Percentiles rank a stretch among this genome's conserved stretches.
Evolutionary conservation across 1,284 basidiomycete species (phyloP).

Genomic region (Boletus semigastroideus): DNA sequence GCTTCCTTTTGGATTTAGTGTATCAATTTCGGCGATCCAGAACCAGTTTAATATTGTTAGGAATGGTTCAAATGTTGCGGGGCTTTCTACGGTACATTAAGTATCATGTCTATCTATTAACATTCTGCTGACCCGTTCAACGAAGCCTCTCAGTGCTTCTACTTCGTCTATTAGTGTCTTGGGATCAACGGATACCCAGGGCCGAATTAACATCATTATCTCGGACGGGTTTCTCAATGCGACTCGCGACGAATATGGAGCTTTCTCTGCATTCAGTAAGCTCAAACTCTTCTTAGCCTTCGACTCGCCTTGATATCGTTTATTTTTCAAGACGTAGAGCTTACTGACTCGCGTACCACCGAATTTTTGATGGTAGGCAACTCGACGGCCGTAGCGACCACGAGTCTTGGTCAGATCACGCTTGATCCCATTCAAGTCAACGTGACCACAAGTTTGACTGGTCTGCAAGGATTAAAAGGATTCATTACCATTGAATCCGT

Average conservation of each 20-base stretch:
- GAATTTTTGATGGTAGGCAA: constrained; percentile 64
- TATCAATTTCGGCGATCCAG: constrained; percentile 64
- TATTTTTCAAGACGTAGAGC: constrained; percentile 45
- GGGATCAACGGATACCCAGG: constrained; percentile 57
- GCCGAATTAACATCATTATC: constrained; percentile 68
- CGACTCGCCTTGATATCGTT: neutral
- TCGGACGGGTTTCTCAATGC: constrained; percentile 53
- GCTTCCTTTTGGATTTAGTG: constrained; percentile 75
- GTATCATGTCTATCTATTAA: neutral
- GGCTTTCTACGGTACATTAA: constrained; percentile 51
- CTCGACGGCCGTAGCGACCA: constrained; percentile 64
- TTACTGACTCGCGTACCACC: constrained; percentile 46
- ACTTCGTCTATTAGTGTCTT: constrained; percentile 53
- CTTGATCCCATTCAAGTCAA: constrained; percentile 77
- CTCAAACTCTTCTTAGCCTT: neutral
- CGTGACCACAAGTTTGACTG: constrained; percentile 64
- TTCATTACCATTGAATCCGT: constrained; percentile 60
- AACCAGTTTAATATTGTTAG: constrained; percentile 66
- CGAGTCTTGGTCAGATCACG: constrained; percentile 66
- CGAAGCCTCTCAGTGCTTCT: constrained; percentile 59
- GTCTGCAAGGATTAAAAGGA: constrained; percentile 62
- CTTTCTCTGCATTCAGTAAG: constrained; percentile 62
- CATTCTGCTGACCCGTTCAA: constrained; percentile 15
- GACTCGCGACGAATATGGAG: constrained; percentile 48
- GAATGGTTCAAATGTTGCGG: constrained; percentile 51